Evolutionary conservation across 441 rosid genomes (phyloP), one percentile per base, ranked within the genome.

Genomic region (Metrosideros polymorpha): DNA sequence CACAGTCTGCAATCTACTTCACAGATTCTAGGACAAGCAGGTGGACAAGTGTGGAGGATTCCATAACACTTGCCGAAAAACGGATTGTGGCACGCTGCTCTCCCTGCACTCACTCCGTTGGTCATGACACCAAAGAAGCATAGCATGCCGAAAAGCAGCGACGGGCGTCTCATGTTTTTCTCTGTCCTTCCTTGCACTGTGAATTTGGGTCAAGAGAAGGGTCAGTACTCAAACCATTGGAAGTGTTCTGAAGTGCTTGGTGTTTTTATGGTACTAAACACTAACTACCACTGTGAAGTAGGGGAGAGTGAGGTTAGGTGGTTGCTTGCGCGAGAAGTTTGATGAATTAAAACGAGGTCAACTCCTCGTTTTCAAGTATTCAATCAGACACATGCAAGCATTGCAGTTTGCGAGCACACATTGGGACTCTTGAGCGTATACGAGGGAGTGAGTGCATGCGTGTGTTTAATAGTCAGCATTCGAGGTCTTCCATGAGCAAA

Each of bases 1-100:
- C 86, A 87, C 49, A 84, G 86, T 6, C 32, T 75, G 82, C 88
- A 87, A 75, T 87, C 86, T 27, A 87, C 57, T 53, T 84, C 86
- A 32, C 88, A 87, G 6, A 84, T 53, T n/a, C 18, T 54, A 56
- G 86, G 86, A 84, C 88, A 87, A 35, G 86, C 86, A 30, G 82
- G 50, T 2, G 89, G 89, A 75, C 86, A 87, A 18, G 86, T 35
- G n/a, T 87, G 89, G 61, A 84, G 82, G 66, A 84, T 42, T 19
- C 85, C 87, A 18, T 83, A 86, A 39, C 87, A 71, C 25, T 84
- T 77, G 47, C 89, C 87, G 2, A 56, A 83, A 4, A 83, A 63
- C n/a, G 88, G 86, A 50, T 88, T 12, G 61, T 86, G 76, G 75
- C 85, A 79, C 4, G 88, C 85, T 6, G 86, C 85, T 84, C 84